Evolutionary conservation across 2,329 filamentous ascomycete genomes (phyloP).

Genomic region (Exophiala lecanii-corni): DNA sequence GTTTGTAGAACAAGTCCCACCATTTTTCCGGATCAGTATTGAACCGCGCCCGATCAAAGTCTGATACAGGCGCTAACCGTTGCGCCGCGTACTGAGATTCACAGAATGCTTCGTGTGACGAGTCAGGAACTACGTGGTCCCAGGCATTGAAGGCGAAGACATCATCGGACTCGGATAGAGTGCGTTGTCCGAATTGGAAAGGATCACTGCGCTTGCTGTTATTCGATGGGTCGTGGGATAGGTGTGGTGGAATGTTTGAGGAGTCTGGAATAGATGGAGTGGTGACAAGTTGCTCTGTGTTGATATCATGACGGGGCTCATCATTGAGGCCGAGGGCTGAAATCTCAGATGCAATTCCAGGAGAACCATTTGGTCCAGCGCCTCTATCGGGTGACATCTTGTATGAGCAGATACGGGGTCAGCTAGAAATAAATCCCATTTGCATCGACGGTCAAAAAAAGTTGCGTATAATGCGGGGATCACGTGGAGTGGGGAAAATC

Average conservation of each 20-base stretch:
- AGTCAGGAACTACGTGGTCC: slow-evolving; percentile 95
- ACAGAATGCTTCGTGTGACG: slow-evolving; percentile 79
- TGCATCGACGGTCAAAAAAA: no score
- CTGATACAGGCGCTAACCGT: slow-evolving; percentile 77
- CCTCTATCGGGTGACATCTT: slow-evolving; percentile 25
- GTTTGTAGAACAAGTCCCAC: slow-evolving; percentile 98
- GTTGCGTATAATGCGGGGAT: no score
- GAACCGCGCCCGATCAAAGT: slow-evolving; percentile 88
- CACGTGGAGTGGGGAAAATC: no score
- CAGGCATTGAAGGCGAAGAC: slow-evolving; percentile 98
- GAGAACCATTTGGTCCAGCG: not conserved
- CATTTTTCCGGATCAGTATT: slow-evolving; percentile 87
- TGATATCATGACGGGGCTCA: not conserved
- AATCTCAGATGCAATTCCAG: not conserved
- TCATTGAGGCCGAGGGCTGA: not conserved
- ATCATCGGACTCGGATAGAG: slow-evolving; percentile 67
- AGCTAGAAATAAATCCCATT: no score
- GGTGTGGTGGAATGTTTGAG: slow-evolving; percentile 50
- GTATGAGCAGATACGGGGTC: no score
- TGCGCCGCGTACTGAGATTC: slow-evolving; percentile 81
- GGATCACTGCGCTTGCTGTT: slow-evolving; percentile 86
- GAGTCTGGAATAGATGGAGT: not conserved
- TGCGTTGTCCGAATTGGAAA: slow-evolving; percentile 91
- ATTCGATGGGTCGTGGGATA: slow-evolving; percentile 66
- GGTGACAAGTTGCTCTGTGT: not conserved